phyloP scores from a whole-genome alignment of 257 asterid species.

The Solanum gracilifrons region DNA sequence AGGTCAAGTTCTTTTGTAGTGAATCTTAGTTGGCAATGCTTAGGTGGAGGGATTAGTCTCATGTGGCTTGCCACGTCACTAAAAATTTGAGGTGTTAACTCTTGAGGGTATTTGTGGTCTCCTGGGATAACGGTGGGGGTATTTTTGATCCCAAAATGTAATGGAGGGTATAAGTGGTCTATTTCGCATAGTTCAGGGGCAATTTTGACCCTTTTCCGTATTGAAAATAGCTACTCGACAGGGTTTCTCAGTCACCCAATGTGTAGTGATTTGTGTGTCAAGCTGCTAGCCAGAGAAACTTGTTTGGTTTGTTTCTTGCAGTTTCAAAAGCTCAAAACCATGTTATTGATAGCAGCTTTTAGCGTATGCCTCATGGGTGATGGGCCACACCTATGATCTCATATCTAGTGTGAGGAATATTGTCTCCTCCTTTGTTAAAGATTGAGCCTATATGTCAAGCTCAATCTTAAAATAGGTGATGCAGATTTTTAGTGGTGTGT shows the following conservation, averaged over 20 bases:
- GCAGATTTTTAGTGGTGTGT: neutral
- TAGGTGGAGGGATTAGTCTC: too few relatives aligned
- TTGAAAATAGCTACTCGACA: neutral
- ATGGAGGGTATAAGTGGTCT: too few relatives aligned
- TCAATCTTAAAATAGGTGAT: neutral
- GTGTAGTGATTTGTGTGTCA: neutral
- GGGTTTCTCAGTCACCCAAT: neutral
- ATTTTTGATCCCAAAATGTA: too few relatives aligned
- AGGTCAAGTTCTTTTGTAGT: too few relatives aligned
- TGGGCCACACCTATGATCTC: neutral
- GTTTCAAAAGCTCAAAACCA: neutral
- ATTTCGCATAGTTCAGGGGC: too few relatives aligned
- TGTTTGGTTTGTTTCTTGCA: neutral
- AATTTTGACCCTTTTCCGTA: too few relatives aligned
- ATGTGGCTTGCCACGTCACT: too few relatives aligned
- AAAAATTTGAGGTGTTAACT: too few relatives aligned
- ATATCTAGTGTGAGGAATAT: neutral
- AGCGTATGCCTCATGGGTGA: neutral
- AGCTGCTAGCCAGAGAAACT: neutral
- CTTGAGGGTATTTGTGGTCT: too few relatives aligned
- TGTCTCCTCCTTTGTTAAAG: neutral
- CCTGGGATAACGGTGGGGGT: too few relatives aligned
- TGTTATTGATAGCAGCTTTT: neutral
- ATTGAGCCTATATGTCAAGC: neutral
- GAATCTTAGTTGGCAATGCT: too few relatives aligned